Conservation (phyloP, 352 stramenopile genomes). For the Saprolegnia diclina region DNA sequence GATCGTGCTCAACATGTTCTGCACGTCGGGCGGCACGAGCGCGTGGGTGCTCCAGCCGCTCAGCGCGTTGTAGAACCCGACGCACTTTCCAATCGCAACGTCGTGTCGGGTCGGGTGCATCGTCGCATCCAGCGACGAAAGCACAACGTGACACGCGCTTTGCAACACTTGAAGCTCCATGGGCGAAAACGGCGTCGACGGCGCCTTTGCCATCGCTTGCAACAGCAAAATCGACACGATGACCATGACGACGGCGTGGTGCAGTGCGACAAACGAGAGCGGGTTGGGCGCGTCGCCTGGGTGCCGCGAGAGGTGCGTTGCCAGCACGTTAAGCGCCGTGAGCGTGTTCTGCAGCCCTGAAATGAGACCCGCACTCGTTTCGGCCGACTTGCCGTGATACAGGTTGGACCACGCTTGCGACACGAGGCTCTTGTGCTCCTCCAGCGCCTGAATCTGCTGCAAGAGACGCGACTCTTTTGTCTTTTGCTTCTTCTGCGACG, state of each 20-base stretch:
- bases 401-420: constrained; percentile 41
- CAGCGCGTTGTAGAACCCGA: constrained; percentile 7
- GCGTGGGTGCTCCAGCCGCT: not conserved
- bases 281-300: constrained; percentile 39
- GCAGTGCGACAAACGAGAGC: constrained; percentile 69
- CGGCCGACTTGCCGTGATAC: constrained; percentile 69
- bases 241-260: constrained; percentile 73
- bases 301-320: constrained; percentile 40
- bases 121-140: constrained; percentile 15
- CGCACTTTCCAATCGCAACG: constrained; percentile 8
- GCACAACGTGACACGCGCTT: constrained; percentile 1
- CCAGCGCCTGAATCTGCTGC: constrained; percentile 7
- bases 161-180: constrained; percentile 22
- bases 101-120: constrained; percentile 5
- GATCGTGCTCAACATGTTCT: constrained; percentile 5
- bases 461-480: not conserved
- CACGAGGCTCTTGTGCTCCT: constrained; percentile 13
- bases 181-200: not conserved
- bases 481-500: constrained; percentile 13
- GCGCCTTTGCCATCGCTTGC: constrained; percentile 52
- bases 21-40: not conserved
- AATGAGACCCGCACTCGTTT: constrained; percentile 3
- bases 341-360: constrained; percentile 8
- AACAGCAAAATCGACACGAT: constrained; percentile 72
- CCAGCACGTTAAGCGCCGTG: constrained; percentile 4